Evolutionary conservation across 495 filamentous ascomycete species (phyloP), one percentile per base, ranked within the genome.

Genomic region (Neurospora tetrasperma): DNA sequence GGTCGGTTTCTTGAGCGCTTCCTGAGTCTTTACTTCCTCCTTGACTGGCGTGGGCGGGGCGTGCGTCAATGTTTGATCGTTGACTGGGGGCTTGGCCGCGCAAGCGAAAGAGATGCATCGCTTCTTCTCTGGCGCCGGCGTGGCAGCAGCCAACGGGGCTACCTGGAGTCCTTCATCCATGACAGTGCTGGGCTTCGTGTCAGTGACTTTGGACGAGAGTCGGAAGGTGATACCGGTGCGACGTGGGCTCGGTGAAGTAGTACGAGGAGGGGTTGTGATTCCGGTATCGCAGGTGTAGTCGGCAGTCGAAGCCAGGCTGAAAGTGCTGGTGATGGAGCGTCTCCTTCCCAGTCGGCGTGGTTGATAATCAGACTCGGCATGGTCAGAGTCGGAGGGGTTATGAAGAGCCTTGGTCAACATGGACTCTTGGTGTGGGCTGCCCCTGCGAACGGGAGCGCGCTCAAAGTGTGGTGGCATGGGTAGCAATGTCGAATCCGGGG

Each of bases 61-160:
- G 9, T 76, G 79, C 62, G 73, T 77, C 70, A 75, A 42, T n/a
- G 74, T 54, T 46, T 80, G 74, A 41, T 79, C 77, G 71, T 79
- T 78, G 18, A 72, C 73, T 38, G 77, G 79, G 12, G 83, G 76
- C 76, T 81, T 89, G 75, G 80, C 83, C 4, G 82, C 91, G 81
- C 95, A 98, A 69, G 93, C 95, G 82, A 99, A 99, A 43, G 88
- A 94, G 75, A 98, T 98, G 82, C 92, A 95, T 69, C 96, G 88
- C 83, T 93, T 97, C 77, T 83, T 85, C 69, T 81, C 80, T 38
- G 80, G 74, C 44, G 77, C 76, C 42, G 80, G 79, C 1, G 81
- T 74, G 69, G 79, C 73, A 27, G 82, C 71, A 42, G 76, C 69
- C 38, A 54, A 72, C 38, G 40, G 70, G 69, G 48, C 70, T 23